Evolutionary conservation across 2,329 filamentous ascomycete genomes (phyloP), one percentile per base, ranked within the genome.

Genomic region (Monosporascus sp.): DNA sequence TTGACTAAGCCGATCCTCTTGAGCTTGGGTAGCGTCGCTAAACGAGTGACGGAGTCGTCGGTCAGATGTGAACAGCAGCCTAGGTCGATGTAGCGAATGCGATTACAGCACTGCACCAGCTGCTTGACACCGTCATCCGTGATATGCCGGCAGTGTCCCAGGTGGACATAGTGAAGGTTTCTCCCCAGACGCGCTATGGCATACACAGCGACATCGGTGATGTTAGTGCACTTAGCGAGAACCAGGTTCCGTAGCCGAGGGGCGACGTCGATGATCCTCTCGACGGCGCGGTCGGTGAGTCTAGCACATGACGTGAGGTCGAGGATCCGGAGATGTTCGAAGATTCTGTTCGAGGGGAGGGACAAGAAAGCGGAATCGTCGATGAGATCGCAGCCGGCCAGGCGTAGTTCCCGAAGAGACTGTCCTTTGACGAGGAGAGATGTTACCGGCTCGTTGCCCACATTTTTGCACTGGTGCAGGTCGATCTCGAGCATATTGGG

Each of bases 401-500:
- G 79, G 19, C 93, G 87, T 27, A 99, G 77, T 73, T 99, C 94
- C 51, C 94, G 88, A n/a, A 99, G 80, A 51, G 92, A 87, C 50
- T 84, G 85, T 26, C 92, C 88, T 60, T 88, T 87, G 22, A 83
- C 80, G 48, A 99, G 79, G 16, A 99, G 81, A 2, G 87, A 82
- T 0, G 89, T 93, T 48, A 99, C 82, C 1, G 94, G 90, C 24
- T 85, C 81, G 66, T 95, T 94, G 57, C 89, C 89, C 60, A 99
- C 85, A 46, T 85, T 80, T 52, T 78, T 80, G 74, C 94, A 96
- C 62, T 91, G 88, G 62, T 96, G 89, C 16, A 99, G 81, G 68
- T 99, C 94, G 57, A 99, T 96, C 71, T 99, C 94, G 57, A 99
- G 85, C 35, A 99, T 91, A 60, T 96, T 93, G 14, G 86, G 89